Percentiles rank a stretch among this genome's conserved stretches.
phyloP scores from a whole-genome alignment of 257 asterid species.

The Gentiana macrophylla region DNA sequence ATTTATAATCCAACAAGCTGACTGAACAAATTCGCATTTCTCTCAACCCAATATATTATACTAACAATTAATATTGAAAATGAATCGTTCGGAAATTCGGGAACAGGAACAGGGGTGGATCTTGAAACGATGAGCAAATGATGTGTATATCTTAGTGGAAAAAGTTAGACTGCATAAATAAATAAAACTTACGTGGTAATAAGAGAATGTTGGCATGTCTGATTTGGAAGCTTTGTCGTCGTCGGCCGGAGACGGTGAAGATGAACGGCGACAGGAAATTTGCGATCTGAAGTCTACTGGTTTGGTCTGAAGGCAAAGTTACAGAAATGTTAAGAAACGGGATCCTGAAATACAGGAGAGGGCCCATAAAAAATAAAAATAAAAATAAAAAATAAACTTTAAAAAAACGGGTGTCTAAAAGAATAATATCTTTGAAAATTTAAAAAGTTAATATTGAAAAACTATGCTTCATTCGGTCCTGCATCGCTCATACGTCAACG shows the following conservation, averaged over 20 bases:
- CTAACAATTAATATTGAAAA: neutral
- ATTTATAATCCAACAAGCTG: neutral
- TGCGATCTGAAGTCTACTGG: neutral
- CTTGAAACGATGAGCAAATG: neutral
- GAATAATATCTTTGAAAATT: no score
- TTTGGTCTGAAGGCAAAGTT: neutral
- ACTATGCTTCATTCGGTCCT: no score
- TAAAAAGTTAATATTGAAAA: no score
- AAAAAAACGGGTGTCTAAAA: no score
- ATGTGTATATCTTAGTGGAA: conserved; percentile 5
- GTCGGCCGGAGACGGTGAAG: neutral
- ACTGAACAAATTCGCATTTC: neutral
- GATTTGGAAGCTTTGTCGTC: neutral
- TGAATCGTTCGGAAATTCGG: neutral
- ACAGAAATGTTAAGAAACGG: neutral
- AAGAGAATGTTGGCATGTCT: conserved; percentile 13
- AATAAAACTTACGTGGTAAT: conserved; percentile 5
- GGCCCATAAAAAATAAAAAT: neutral
- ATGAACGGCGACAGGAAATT: no score
- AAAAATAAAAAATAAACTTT: neutral
- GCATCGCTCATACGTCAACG: no score
- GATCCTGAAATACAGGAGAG: neutral
- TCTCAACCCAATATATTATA: neutral
- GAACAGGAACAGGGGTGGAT: neutral
- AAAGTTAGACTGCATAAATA: neutral